phyloP scores from a whole-genome alignment of 2,329 filamentous ascomycete species.

The Pseudocercospora pini-densiflorae region DNA sequence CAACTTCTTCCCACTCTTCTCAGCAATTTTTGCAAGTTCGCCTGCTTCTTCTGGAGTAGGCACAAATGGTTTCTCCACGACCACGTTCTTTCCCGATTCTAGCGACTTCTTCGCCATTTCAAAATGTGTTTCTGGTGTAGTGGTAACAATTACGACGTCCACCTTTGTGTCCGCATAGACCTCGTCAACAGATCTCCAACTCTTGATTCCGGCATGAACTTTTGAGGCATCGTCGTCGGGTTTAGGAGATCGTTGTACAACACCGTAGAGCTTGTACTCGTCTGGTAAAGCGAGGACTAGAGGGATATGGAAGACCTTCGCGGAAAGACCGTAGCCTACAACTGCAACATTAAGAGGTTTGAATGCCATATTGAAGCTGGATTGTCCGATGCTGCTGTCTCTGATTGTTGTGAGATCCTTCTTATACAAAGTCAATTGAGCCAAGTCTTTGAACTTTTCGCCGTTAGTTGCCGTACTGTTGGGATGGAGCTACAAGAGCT shows the following conservation, averaged over 20 bases:
- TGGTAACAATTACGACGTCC: conserved; percentile 73
- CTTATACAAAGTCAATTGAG: conserved; percentile 2
- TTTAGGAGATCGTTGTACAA: conserved; percentile 74
- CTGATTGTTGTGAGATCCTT: not conserved
- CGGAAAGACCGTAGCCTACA: conserved; percentile 66
- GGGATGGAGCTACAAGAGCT: conserved; percentile 7
- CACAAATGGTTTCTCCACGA: conserved; percentile 84
- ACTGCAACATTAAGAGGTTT: conserved; percentile 59
- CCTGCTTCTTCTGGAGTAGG: conserved; percentile 71
- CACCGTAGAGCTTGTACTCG: conserved; percentile 70
- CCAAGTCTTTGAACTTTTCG: conserved; percentile 15
- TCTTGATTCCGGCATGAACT: conserved; percentile 68
- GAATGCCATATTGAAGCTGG: conserved; percentile 24
- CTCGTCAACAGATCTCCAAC: conserved; percentile 65
- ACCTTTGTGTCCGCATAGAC: conserved; percentile 69
- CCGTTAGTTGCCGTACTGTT: conserved; percentile 18
- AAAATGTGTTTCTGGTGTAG: conserved; percentile 73
- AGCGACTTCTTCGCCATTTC: conserved; percentile 67
- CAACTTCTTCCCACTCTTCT: conserved; percentile 45
- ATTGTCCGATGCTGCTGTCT: not conserved
- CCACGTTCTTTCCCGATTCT: conserved; percentile 73
- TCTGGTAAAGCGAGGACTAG: conserved; percentile 67
- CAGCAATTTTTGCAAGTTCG: conserved; percentile 55
- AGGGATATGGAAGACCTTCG: conserved; percentile 84
- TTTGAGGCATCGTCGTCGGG: conserved; percentile 67